Percentiles rank a stretch among this genome's conserved stretches.
phyloP scores from a whole-genome alignment of 345 rosid genomes.

The Arabis alpina region DNA sequence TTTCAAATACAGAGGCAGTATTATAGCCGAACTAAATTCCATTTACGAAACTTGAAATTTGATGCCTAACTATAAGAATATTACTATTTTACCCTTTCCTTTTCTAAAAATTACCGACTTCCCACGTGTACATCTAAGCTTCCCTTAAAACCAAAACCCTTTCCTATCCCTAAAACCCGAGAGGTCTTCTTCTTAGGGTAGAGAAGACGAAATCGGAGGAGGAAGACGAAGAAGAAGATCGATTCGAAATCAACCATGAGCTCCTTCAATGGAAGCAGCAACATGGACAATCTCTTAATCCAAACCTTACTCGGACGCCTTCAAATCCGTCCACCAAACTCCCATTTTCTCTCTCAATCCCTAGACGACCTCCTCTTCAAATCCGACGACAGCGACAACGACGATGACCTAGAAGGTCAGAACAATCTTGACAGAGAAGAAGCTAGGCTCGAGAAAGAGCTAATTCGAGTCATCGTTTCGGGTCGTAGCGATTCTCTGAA shows the following conservation, averaged over 20 bases:
- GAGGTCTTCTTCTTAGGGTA: conserved; percentile 7
- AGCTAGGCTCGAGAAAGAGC: conserved; percentile 81
- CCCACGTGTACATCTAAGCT: conserved; percentile 13
- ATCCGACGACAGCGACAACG: conserved; percentile 58
- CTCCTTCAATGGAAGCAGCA: conserved; percentile 58
- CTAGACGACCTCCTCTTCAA: conserved; percentile 84
- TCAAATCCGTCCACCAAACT: conserved; percentile 68
- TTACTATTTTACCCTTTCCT: not conserved
- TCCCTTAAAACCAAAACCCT: conserved; percentile 30
- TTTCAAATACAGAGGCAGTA: too few relatives aligned
- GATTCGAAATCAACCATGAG: conserved; percentile 48
- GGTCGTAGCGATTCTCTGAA: conserved; percentile 76
- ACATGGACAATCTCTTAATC: conserved; percentile 74
- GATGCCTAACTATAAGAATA: not conserved
- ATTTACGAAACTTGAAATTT: not conserved
- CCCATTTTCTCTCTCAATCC: conserved; percentile 65
- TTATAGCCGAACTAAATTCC: too few relatives aligned
- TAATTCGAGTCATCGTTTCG: conserved; percentile 68
- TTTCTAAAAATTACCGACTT: not conserved
- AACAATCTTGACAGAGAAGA: conserved; percentile 78
- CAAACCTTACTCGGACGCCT: conserved; percentile 87
- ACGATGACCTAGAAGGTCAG: conserved; percentile 46
- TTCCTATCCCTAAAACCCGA: conserved; percentile 39
- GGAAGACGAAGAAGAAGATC: conserved; percentile 12
- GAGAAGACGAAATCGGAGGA: not conserved